These are phyloP conservation scores for Trametes coccinea DNA, from an alignment of 768 basidiomycete species.

Conservation along the genomic window DNA sequence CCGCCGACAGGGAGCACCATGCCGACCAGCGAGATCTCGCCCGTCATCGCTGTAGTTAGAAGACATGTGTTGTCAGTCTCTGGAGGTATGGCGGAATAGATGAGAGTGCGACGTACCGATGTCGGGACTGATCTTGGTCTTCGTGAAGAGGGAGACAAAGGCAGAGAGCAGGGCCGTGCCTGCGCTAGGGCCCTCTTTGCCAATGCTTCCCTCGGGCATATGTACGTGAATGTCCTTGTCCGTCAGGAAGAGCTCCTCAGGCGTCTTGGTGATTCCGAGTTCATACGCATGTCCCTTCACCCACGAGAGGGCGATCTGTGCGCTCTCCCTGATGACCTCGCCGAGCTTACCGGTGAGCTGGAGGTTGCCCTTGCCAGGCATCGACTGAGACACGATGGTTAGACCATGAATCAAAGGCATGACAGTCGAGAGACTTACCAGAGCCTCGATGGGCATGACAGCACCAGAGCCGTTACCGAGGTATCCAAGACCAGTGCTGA, in stretches of 20 bases:
- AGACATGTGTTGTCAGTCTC: not conserved
- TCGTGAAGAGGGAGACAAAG: conserved; percentile 89
- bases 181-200: conserved; percentile 95
- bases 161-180: conserved; percentile 93
- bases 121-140: conserved; percentile 79
- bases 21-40: conserved; percentile 94
- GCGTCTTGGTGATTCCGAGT: conserved; percentile 76
- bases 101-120: conserved; percentile 59
- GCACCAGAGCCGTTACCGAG: conserved; percentile 95
- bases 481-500: conserved; percentile 94
- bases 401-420: not conserved
- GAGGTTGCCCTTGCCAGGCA: conserved; percentile 93
- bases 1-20: conserved; percentile 97
- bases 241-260: conserved; percentile 76
- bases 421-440: conserved; percentile 50
- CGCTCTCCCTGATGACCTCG: conserved; percentile 95
- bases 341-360: conserved; percentile 97
- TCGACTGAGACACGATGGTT: conserved; percentile 54
- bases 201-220: conserved; percentile 93
- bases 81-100: not conserved
- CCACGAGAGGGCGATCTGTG: conserved; percentile 93
- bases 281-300: conserved; percentile 88
- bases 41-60: conserved; percentile 80
- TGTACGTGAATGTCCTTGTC: conserved; percentile 93
- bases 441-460: conserved; percentile 96